Evolutionary conservation across 768 basidiomycete genomes (phyloP), one percentile per base, ranked within the genome.

Genomic region (Mycena venus): DNA sequence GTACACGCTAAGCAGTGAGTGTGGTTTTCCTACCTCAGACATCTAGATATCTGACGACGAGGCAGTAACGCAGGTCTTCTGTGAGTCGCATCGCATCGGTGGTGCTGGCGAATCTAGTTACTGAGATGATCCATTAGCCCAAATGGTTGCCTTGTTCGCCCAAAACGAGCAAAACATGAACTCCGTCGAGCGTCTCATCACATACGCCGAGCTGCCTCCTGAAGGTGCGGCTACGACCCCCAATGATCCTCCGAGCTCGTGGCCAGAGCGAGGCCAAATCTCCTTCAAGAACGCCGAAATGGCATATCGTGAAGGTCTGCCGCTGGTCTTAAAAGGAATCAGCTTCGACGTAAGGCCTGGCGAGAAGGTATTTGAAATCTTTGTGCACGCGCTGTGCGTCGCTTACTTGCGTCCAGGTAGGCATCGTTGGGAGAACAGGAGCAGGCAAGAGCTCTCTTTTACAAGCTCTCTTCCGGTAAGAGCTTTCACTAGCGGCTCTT

Each of bases 151-250:
- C 1, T 84, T 86, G 34, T 92, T 90, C 76, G 91, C 92, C 6
- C 84, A 86, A 73, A 91, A 89, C 73, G 92, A 92, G 78, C 91
- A 92, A 80, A 91, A 91, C 78, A 93, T 94, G 89, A 93, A 94
- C 76, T 89, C 91, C 0, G 92, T 92, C 9, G 93, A 94, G 78
- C 88, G 94, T 23, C 85, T 94, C 4, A 82, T 92, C n/a, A 88
- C 92, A 61, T 95, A 94, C 81, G 87, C 89, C 12, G 87, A 92
- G 51, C 86, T 96, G 4, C 86, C 86, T 1, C 73, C 87, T 0
- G 94, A 95, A 79, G 91, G 90, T 11, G 83, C 78, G n/a, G 67
- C 82, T 2, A 80, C 80, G 4, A 86, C 83, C 19, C 80, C 86
- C 2, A 79, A 86, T 31, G 90, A 91, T 68, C 88, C 89, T 19